Percentiles rank a stretch among this genome's conserved stretches.
Conservation (phyloP, 2,329 filamentous ascomycete species). For the Tolypocladium paradoxum region DNA sequence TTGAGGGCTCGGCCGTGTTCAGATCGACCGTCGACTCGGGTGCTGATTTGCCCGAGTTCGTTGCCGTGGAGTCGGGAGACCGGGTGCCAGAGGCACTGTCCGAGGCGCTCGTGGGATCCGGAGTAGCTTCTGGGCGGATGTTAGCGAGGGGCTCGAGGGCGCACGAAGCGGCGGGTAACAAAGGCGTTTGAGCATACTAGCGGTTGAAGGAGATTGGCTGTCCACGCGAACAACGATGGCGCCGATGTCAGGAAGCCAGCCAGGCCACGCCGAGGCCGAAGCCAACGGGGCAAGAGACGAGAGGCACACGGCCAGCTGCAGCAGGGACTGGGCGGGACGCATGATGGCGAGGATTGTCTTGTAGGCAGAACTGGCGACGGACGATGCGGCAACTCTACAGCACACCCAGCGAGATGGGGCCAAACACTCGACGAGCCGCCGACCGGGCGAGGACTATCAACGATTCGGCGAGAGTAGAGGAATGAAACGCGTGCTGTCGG, state of each 20-base stretch:
- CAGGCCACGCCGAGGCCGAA: conserved; percentile 45
- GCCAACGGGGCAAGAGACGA: conserved; percentile 37
- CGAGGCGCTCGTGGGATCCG: neutral
- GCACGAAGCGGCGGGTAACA: neutral
- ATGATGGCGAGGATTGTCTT: conserved; percentile 22
- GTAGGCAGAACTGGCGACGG: neutral
- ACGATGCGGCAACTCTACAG: neutral
- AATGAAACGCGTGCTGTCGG: neutral
- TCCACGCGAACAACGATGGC: conserved; percentile 41
- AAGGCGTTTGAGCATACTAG: neutral
- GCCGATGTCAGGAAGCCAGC: conserved; percentile 42
- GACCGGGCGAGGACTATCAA: neutral
- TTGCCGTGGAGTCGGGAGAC: conserved; percentile 1
- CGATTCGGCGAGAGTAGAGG: neutral
- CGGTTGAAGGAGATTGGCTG: conserved; percentile 12
- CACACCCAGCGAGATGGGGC: neutral
- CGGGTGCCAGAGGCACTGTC: neutral
- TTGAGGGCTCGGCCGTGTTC: conserved; percentile 26
- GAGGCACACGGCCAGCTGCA: conserved; percentile 39
- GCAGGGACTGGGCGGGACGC: conserved; percentile 36
- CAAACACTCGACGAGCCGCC: neutral
- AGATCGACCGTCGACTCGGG: conserved; percentile 20
- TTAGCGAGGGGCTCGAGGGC: neutral
- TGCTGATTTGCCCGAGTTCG: conserved; percentile 3
- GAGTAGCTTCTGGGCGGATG: neutral